These are phyloP conservation scores for Cephaloascus fragrans DNA, from an alignment of 805 yeast genomes.

Conservation along the genomic window DNA sequence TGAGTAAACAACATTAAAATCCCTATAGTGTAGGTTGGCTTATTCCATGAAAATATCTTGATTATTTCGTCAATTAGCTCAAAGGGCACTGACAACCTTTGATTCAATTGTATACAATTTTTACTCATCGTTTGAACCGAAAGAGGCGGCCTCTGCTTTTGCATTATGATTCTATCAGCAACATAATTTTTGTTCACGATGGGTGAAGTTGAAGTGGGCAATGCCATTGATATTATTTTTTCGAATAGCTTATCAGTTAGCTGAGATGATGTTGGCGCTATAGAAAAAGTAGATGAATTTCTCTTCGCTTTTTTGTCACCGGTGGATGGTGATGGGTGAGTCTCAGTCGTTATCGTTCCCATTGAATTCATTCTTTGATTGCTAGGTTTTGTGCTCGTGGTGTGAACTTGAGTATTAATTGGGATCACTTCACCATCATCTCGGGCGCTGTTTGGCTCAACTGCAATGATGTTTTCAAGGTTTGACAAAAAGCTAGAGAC, in stretches of 20 bases:
- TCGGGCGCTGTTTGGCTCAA: too few relatives aligned
- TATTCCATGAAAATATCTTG: slow-evolving; percentile 52
- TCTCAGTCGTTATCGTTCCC: too few relatives aligned
- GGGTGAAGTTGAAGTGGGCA: slow-evolving; percentile 50
- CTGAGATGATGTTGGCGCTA: slow-evolving; percentile 14
- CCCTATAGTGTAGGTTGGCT: slow-evolving; percentile 53
- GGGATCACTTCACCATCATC: too few relatives aligned
- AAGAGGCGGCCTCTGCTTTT: slow-evolving; percentile 56
- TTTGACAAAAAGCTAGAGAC: too few relatives aligned
- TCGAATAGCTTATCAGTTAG: slow-evolving; percentile 68
- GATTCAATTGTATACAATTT: slow-evolving; percentile 53
- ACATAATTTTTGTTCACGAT: slow-evolving; percentile 29
- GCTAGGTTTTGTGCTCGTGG: too few relatives aligned
- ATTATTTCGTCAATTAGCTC: slow-evolving; percentile 48
- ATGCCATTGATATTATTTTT: slow-evolving; percentile 57
- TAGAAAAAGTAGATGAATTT: slow-evolving; percentile 1
- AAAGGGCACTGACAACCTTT: slow-evolving; percentile 54
- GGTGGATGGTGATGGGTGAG: too few relatives aligned
- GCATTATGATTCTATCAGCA: slow-evolving; percentile 46
- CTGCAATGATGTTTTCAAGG: too few relatives aligned
- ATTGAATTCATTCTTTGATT: too few relatives aligned
- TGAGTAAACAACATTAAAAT: slow-evolving; percentile 40
- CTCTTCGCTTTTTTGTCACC: background rate
- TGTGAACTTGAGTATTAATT: too few relatives aligned
- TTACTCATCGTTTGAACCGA: slow-evolving; percentile 63